Evolutionary conservation across 257 asterid species (phyloP).

Genomic region (Penstemon davidsonii): DNA sequence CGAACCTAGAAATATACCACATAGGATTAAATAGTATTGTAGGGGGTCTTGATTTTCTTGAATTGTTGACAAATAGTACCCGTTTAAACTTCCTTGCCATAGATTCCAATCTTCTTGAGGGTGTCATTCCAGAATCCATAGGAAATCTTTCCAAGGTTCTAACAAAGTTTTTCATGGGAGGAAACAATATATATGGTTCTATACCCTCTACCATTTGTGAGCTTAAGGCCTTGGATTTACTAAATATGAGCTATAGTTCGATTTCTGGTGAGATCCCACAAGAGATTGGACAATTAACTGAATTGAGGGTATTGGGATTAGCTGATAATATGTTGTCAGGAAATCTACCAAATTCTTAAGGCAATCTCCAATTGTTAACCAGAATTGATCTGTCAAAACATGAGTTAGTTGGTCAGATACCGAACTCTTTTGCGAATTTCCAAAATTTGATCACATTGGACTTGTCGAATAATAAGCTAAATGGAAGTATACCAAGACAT

Average conservation of each 20-base stretch:
- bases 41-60: constrained; percentile 41
- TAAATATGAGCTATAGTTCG: constrained; percentile 34
- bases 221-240: constrained; percentile 38
- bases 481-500: constrained; percentile 48
- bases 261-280: constrained; percentile 55
- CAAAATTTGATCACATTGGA: constrained; percentile 40
- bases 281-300: constrained; percentile 44
- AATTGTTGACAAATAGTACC: constrained; percentile 43
- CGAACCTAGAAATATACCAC: constrained; percentile 44
- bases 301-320: constrained; percentile 38
- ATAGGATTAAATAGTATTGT: constrained; percentile 48
- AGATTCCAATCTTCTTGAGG: constrained; percentile 47
- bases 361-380: constrained; percentile 42
- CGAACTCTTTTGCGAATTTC: constrained; percentile 38
- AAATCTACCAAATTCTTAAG: constrained; percentile 43
- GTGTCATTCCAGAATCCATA: constrained; percentile 51
- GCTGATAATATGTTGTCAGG: constrained; percentile 47
- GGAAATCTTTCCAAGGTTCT: constrained; percentile 56
- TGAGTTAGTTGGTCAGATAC: constrained; percentile 46
- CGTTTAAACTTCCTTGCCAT: constrained; percentile 47
- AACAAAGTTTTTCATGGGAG: constrained; percentile 44
- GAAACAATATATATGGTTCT: constrained; percentile 40
- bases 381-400: constrained; percentile 54
- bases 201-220: constrained; percentile 56
- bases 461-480: constrained; percentile 48